Base-by-base conservation (phyloP, 345 rosid species). In the Luvunga scandens region DNA sequence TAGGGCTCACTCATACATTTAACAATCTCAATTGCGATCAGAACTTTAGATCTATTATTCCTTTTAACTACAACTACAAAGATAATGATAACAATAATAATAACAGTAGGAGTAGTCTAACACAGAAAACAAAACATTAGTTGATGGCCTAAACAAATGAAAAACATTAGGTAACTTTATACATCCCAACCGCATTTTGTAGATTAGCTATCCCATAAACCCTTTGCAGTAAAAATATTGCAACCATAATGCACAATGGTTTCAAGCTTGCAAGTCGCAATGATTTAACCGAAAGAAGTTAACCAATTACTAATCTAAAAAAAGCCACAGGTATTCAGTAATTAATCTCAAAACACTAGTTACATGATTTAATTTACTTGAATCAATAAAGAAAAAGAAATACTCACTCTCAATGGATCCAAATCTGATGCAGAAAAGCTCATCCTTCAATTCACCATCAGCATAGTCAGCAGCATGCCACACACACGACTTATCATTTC, bases 371-470 rank as follows among this genome's bases (percentile, higher is more conserved):
- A 39, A n/a, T 18, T 50, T 19, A 14, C 22, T 25, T 42, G 27
- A 34, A 30, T 14, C 27, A 21, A 27, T 30, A 33, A 24, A 79
- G 57, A 31, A 10, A 75, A 45, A 30, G 7, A 22, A 2, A 66
- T 13, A 87, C 94, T 85, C 82, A 92, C 97, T 88, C 77, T 92
- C 92, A 59, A 90, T 71, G 0, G 93, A 90, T 5, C 86, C 87
- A 78, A 94, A 94, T 13, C 92, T 85, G 77, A 94, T 91, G 84
- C 97, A 92, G 88, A 92, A 90, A 45, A 88, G 87, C 83, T 91
- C 96, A 64, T 92, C 87, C 81, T 90, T 91, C 87, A 91, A 77
- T 85, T 90, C 93, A 12, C 92, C 91, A 75, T 88, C 91, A 5
- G 96, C 87, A 60, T 85, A 92, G 73, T 89, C 89, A 31, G 90